Evolutionary conservation across 2,329 filamentous ascomycete genomes (phyloP).

Genomic region (Phyllosticta citribraziliensis): DNA sequence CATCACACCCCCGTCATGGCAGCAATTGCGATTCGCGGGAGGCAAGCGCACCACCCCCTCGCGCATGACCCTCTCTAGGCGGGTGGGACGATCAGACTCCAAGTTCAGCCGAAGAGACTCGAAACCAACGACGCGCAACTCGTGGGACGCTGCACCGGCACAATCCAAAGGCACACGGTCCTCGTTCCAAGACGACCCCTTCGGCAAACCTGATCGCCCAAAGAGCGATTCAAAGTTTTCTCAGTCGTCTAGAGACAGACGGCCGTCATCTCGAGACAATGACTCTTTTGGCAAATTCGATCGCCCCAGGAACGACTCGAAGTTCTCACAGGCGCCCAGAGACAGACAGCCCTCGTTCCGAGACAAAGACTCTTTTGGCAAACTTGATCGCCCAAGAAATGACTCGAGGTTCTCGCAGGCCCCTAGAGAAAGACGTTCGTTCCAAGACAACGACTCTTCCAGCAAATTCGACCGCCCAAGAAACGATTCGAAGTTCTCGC

Average conservation of each 20-base stretch:
- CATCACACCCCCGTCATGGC: conserved; percentile 21
- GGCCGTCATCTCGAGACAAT: no score
- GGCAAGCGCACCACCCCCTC: conserved; percentile 32
- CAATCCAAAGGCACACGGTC: background rate
- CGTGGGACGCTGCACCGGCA: background rate
- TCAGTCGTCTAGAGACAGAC: no score
- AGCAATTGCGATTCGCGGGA: conserved; percentile 27
- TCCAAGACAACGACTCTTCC: no score
- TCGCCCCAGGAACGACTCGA: no score
- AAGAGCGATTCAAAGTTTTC: background rate
- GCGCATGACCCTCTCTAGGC: conserved; percentile 42
- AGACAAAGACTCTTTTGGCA: background rate
- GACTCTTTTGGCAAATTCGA: no score
- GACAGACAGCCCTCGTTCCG: background rate
- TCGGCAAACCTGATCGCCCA: conserved; percentile 25
- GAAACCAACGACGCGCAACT: background rate
- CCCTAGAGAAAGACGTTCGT: no score
- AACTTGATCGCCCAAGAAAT: conserved; percentile 4
- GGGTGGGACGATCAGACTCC: conserved; percentile 1
- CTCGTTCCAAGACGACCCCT: conserved; percentile 15
- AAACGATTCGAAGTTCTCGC: no score
- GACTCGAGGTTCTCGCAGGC: no score
- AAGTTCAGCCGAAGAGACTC: background rate
- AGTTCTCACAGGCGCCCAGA: background rate
- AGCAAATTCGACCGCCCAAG: no score